Conservation (phyloP, 345 rosid genomes). For the Punica granatum region DNA sequence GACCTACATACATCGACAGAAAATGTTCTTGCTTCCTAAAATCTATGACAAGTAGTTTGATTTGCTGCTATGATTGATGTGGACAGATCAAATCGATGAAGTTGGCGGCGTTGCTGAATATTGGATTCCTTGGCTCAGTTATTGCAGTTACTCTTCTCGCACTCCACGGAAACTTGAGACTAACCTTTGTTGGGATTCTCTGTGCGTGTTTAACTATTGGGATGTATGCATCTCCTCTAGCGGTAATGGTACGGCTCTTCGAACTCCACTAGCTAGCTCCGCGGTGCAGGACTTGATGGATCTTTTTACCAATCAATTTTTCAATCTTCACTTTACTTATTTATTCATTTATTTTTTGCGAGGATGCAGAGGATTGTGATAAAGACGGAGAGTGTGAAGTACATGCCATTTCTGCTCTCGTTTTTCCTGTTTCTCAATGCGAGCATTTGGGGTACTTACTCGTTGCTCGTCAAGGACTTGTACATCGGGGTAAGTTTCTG, state of each 20-base stretch:
- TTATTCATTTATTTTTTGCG: neutral
- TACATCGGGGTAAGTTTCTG: slow-evolving; percentile 31
- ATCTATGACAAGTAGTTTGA: neutral
- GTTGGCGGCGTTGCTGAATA: slow-evolving; percentile 29
- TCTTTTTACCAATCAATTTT: neutral
- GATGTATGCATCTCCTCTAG: slow-evolving; percentile 56
- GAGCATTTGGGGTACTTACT: slow-evolving; percentile 23
- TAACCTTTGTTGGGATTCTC: slow-evolving; percentile 39
- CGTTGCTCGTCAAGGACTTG: slow-evolving; percentile 26
- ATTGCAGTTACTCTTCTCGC: slow-evolving; percentile 35
- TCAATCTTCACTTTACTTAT: neutral
- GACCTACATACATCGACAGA: no score
- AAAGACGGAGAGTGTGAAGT: slow-evolving; percentile 28
- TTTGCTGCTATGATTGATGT: neutral
- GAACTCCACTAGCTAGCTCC: no score
- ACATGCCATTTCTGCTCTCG: slow-evolving; percentile 40
- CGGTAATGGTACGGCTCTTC: slow-evolving; percentile 33
- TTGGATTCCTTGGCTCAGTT: slow-evolving; percentile 43
- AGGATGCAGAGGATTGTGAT: slow-evolving; percentile 25
- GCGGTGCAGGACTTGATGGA: neutral
- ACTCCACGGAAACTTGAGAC: slow-evolving; percentile 25
- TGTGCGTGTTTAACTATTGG: slow-evolving; percentile 40
- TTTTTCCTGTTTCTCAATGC: slow-evolving; percentile 31
- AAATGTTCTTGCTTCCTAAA: neutral
- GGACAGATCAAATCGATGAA: slow-evolving; percentile 35